A percentile compares a stretch with the other conserved stretches of the same genome.
Evolutionary conservation across 768 basidiomycete species (phyloP).

Genomic region (Russula abietina): DNA sequence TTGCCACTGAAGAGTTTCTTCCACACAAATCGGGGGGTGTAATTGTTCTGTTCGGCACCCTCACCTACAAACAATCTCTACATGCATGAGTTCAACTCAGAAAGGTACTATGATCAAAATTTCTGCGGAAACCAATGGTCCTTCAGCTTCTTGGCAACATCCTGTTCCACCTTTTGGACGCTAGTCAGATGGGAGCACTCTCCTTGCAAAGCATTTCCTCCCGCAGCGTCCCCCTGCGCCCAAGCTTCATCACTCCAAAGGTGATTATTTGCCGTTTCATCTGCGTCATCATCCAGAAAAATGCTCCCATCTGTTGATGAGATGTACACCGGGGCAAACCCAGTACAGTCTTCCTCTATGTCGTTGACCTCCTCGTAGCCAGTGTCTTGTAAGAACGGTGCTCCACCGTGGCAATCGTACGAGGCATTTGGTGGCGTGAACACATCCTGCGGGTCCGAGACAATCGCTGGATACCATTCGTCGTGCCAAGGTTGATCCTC

Average conservation of each 20-base stretch:
- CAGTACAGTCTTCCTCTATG: not conserved
- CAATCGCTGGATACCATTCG: not conserved
- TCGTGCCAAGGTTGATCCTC: not conserved
- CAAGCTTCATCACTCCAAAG: conserved; percentile 13
- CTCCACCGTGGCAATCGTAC: conserved; percentile 1
- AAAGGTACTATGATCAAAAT: conserved; percentile 34
- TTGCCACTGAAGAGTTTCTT: too few species aligned
- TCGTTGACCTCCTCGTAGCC: not conserved
- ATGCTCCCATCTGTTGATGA: not conserved
- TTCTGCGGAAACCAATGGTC: conserved; percentile 65
- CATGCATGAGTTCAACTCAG: not conserved
- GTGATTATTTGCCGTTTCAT: conserved; percentile 1
- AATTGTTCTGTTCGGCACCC: not conserved
- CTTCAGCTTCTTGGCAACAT: conserved; percentile 51
- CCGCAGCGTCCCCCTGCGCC: conserved; percentile 4
- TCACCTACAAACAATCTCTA: not conserved
- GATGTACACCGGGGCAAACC: not conserved
- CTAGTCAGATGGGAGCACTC: conserved; percentile 21
- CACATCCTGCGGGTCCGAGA: not conserved
- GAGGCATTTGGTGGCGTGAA: not conserved
- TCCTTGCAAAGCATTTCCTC: not conserved
- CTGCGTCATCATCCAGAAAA: not conserved
- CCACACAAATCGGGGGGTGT: not conserved
- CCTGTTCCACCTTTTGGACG: conserved; percentile 47
- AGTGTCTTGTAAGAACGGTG: not conserved